Evolutionary conservation across 768 basidiomycete species (phyloP), one percentile per base, ranked within the genome.

Genomic region (Harrya chromipes): DNA sequence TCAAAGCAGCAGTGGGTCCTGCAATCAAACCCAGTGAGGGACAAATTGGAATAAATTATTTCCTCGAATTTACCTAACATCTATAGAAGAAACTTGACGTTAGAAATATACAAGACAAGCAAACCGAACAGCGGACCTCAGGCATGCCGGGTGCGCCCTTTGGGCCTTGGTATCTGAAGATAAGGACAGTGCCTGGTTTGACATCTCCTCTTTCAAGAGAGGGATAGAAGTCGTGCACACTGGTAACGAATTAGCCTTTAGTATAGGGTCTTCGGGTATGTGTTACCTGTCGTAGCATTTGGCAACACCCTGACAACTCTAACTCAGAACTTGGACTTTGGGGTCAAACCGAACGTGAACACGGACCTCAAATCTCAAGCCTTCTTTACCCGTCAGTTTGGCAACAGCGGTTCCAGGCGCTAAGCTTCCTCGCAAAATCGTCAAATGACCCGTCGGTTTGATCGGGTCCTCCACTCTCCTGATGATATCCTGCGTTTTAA

Each of bases 91-190:
- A 40, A 27, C 16, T 7, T 59, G 31, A 31, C 4, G 33, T 33
- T 20, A 58, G 42, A 47, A 10, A 19, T 5, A 16, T 47, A 11
- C 12, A 24, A 17, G 26, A 26, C 39, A 40, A 47, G 20, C n/a
- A 26, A 17, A 38, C 17, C 23, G 43, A 43, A 38, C 26, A 11
- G 43, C 63, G 33, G 47, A 81, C 80, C 73, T 94, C 90, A 9
- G 91, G 91, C 90, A 91, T 92, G 20, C 91, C 91, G 23, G 90
- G 92, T n/a, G 81, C 91, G 23, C 91, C 90, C 65, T 88, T 91
- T 1, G 92, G 90, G 12, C 91, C 91, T 70, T 89, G 87, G 66
- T 93, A 94, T 50, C 91, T 79, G 73, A 94, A 85, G 39, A 94
- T 83, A 50, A 92, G 72, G 35, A 88, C 82, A 64, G 72, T 85